Conservation (phyloP, 2,329 filamentous ascomycete genomes). For the Fusarium tuaranense region DNA sequence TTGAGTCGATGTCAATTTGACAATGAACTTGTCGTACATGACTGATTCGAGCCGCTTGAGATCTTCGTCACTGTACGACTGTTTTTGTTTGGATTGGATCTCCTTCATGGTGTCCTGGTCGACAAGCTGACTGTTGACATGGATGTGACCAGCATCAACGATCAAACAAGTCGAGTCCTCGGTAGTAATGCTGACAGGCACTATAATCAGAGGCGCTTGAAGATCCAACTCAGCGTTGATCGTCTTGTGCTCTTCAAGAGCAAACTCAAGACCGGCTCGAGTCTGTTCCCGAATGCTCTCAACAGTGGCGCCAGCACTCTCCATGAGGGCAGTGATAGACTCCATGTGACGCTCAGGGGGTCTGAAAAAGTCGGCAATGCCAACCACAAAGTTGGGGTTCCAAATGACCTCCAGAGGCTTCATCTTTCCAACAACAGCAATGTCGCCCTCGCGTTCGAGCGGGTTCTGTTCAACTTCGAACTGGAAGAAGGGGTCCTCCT, state of each 20-base stretch:
- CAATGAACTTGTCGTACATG: slow-evolving; percentile 97
- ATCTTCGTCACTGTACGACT: slow-evolving; percentile 89
- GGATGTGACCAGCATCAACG: slow-evolving; percentile 94
- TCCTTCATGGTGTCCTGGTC: slow-evolving; percentile 91
- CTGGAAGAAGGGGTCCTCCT: slow-evolving; percentile 86
- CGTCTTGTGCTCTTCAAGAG: slow-evolving; percentile 96
- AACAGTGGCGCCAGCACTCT: slow-evolving; percentile 93
- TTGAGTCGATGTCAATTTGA: slow-evolving; percentile 95
- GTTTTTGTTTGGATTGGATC: slow-evolving; percentile 89
- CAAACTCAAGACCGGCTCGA: slow-evolving; percentile 93
- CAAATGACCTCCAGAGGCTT: slow-evolving; percentile 98
- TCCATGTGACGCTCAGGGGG: slow-evolving; percentile 98
- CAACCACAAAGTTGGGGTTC: slow-evolving; percentile 93
- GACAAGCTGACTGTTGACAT: slow-evolving; percentile 92
- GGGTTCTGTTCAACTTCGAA: slow-evolving; percentile 95
- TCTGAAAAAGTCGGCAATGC: slow-evolving; percentile 94
- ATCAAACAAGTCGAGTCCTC: slow-evolving; percentile 89
- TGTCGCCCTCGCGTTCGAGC: slow-evolving; percentile 90
- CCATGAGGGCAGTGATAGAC: slow-evolving; percentile 95
- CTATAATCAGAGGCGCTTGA: slow-evolving; percentile 94
- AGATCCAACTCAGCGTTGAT: slow-evolving; percentile 96
- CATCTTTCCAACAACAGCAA: slow-evolving; percentile 88
- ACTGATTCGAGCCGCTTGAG: slow-evolving; percentile 87
- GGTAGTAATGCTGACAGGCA: slow-evolving; percentile 91
- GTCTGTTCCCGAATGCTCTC: slow-evolving; percentile 96